phyloP scores from a whole-genome alignment of 2,329 filamentous ascomycete species.

The Chrysosporium queenslandicum region DNA sequence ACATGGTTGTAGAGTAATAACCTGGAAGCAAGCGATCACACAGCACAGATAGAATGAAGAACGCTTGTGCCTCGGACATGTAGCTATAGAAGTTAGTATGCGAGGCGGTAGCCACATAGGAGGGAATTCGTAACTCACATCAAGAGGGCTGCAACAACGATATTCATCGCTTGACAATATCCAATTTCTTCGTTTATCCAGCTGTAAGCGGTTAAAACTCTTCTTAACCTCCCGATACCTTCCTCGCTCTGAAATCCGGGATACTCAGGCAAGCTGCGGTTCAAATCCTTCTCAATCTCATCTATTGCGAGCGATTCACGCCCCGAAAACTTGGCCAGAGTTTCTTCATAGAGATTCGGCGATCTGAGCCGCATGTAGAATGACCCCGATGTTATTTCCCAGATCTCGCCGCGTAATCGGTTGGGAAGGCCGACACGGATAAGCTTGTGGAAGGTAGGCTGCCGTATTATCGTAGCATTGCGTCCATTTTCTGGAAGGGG shows the following conservation, averaged over 20 bases:
- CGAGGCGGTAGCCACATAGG: slow-evolving; percentile 10
- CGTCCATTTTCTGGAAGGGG: slow-evolving; percentile 67
- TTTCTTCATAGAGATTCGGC: slow-evolving; percentile 74
- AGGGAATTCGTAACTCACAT: slow-evolving; percentile 48
- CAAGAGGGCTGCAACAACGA: slow-evolving; percentile 90
- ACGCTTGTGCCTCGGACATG: slow-evolving; percentile 92
- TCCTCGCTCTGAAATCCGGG: slow-evolving; percentile 95
- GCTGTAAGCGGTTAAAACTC: slow-evolving; percentile 92
- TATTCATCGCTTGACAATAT: slow-evolving; percentile 99
- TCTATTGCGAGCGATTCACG: slow-evolving; percentile 90
- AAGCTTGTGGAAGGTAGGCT: slow-evolving; percentile 95
- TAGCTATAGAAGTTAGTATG: slow-evolving; percentile 46
- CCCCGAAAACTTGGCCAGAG: slow-evolving; percentile 70
- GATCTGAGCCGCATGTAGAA: slow-evolving; percentile 79
- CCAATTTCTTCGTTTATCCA: slow-evolving; percentile 94
- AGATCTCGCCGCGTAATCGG: slow-evolving; percentile 81
- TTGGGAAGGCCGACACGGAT: slow-evolving; percentile 94
- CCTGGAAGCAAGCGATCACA: slow-evolving; percentile 90
- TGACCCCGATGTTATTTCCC: slow-evolving; percentile 89
- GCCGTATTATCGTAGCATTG: slow-evolving; percentile 81
- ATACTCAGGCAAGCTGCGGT: slow-evolving; percentile 92
- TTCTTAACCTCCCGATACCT: slow-evolving; percentile 77
- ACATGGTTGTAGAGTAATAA: slow-evolving; percentile 99
- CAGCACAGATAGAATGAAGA: slow-evolving; percentile 81
- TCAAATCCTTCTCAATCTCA: slow-evolving; percentile 97